phyloP scores from a whole-genome alignment of 495 filamentous ascomycete species.

The Tuber umbilicatum region DNA sequence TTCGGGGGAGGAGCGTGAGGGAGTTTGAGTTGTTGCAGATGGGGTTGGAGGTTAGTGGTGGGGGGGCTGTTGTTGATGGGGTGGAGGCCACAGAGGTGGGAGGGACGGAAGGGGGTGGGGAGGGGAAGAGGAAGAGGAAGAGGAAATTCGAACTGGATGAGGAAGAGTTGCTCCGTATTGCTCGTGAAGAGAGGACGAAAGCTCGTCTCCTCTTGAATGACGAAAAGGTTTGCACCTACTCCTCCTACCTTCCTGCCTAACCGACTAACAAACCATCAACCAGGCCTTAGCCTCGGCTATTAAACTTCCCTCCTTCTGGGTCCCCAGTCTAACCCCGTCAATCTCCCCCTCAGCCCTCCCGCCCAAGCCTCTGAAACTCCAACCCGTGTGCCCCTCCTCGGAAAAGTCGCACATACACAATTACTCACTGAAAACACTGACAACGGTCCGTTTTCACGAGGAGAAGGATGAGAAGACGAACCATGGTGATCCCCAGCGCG shows the following conservation, averaged over 20 bases:
- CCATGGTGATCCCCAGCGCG: slow-evolving; percentile 48
- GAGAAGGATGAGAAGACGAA: slow-evolving; percentile 57
- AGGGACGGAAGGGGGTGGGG: slow-evolving; percentile 8
- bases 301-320: slow-evolving; percentile 88
- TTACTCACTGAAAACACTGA: slow-evolving; percentile 75
- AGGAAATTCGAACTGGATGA: slow-evolving; percentile 79
- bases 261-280: neutral
- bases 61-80: slow-evolving; percentile 44
- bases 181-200: slow-evolving; percentile 61
- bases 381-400: slow-evolving; percentile 75
- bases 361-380: slow-evolving; percentile 59
- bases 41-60: slow-evolving; percentile 54
- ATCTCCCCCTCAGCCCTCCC: slow-evolving; percentile 49
- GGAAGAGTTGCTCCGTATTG: slow-evolving; percentile 67
- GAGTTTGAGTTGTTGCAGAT: slow-evolving; percentile 64
- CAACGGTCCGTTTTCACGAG: slow-evolving; percentile 73
- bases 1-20: slow-evolving; percentile 51
- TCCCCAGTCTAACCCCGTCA: slow-evolving; percentile 73
- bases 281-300: slow-evolving; percentile 54
- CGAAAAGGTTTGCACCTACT: slow-evolving; percentile 57
- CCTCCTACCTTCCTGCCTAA: neutral
- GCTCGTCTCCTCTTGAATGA: slow-evolving; percentile 61
- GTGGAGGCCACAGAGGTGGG: slow-evolving; percentile 37
- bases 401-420: slow-evolving; percentile 61
- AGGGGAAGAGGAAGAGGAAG: slow-evolving; percentile 48